phyloP scores from a whole-genome alignment of 2,329 filamentous ascomycete genomes.

The Ceratocystis variospora region DNA sequence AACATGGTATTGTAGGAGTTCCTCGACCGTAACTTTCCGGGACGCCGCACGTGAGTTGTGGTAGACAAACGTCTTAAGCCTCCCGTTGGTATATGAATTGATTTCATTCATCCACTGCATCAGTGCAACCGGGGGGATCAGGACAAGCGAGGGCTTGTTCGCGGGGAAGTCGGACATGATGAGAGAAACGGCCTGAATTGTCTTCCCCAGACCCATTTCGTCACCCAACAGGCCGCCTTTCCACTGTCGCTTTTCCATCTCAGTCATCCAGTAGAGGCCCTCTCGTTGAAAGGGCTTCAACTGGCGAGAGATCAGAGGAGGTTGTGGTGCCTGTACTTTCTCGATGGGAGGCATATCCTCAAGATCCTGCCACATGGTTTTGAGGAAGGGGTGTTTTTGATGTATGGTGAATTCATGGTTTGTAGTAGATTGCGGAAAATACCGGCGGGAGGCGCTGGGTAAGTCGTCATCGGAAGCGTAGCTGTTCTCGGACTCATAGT shows the following conservation, averaged over 20 bases:
- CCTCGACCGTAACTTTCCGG: constrained; percentile 59
- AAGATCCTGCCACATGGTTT: constrained; percentile 73
- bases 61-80: constrained; percentile 77
- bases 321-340: constrained; percentile 35
- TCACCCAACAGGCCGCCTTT: constrained; percentile 85
- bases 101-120: constrained; percentile 92
- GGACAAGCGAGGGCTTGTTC: constrained; percentile 66
- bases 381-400: constrained; percentile 60
- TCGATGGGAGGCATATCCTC: constrained; percentile 53
- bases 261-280: constrained; percentile 86
- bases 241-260: constrained; percentile 74
- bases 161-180: constrained; percentile 96
- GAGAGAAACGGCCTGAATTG: constrained; percentile 91
- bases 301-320: constrained; percentile 61
- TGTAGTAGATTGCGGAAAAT: too few relatives aligned
- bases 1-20: constrained; percentile 73
- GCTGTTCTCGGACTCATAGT: too few relatives aligned
- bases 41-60: constrained; percentile 76
- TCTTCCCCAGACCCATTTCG: constrained; percentile 98
- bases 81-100: constrained; percentile 68
- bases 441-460: too few relatives aligned
- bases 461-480: too few relatives aligned
- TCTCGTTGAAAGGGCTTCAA: constrained; percentile 91
- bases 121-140: constrained; percentile 82
- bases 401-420: not conserved